phyloP scores from a whole-genome alignment of 2,329 filamentous ascomycete genomes.

The Metarhizium humberi region DNA sequence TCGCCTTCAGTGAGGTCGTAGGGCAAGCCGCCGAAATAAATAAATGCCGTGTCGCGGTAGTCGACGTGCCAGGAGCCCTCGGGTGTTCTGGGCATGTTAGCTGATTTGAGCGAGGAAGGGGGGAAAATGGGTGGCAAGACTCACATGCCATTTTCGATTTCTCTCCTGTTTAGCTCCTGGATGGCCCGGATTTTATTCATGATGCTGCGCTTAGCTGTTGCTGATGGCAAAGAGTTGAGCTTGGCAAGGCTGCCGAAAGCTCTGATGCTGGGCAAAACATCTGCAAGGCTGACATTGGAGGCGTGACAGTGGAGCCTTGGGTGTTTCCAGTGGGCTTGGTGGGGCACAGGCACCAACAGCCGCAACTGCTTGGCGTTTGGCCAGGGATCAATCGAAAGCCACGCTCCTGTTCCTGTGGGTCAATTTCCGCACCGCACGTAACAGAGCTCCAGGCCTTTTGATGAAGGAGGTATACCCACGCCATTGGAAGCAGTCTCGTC shows the following conservation, averaged over 20 bases:
- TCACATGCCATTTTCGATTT: conserved; percentile 80
- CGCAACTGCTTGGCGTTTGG: background rate
- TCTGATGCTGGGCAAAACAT: background rate
- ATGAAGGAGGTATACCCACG: background rate
- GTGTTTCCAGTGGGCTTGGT: background rate
- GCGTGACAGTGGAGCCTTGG: background rate
- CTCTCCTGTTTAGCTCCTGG: conserved; percentile 84
- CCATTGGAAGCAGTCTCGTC: background rate
- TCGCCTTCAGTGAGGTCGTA: conserved; percentile 94
- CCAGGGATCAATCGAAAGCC: no score
- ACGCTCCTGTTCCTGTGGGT: conserved; percentile 16
- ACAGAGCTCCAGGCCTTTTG: background rate
- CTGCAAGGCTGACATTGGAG: conserved; percentile 7
- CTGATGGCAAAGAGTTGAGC: background rate
- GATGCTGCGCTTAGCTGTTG: conserved; percentile 11
- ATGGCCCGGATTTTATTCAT: conserved; percentile 97
- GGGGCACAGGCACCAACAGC: background rate
- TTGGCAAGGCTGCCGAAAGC: background rate
- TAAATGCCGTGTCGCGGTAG: conserved; percentile 92
- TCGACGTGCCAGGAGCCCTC: conserved; percentile 95
- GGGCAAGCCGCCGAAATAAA: conserved; percentile 91
- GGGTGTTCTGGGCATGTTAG: conserved; percentile 49
- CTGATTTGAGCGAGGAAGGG: background rate
- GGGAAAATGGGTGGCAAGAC: conserved; percentile 20
- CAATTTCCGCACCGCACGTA: conserved; percentile 25